Evolutionary conservation across 306 rosid species (phyloP).

Genomic region (Fagus crenata): DNA sequence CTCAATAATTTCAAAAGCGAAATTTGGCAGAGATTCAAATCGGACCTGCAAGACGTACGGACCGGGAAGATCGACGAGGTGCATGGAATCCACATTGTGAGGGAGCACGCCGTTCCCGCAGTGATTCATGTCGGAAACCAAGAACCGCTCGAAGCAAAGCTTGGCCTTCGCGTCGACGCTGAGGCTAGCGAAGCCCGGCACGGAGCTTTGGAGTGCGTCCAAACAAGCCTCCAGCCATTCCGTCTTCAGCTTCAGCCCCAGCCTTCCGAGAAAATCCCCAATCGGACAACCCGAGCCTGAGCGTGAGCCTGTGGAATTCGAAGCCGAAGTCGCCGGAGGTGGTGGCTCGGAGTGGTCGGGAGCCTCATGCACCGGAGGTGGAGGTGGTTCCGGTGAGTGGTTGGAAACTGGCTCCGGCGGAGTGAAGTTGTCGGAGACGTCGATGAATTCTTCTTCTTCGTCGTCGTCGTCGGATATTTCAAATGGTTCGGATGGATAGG

Average conservation of each 20-base stretch:
- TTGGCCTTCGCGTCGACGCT: constrained; percentile 56
- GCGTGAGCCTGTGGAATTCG: no score
- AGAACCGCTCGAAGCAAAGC: constrained; percentile 71
- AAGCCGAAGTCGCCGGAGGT: no score
- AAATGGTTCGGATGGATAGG: constrained; percentile 40
- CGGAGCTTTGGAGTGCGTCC: constrained; percentile 42
- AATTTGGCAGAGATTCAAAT: background rate
- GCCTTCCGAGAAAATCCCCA: constrained; percentile 47
- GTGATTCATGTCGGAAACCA: constrained; percentile 65
- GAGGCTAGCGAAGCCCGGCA: constrained; percentile 43
- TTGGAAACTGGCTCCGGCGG: constrained; percentile 29
- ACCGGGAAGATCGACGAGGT: constrained; percentile 68
- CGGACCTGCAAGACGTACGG: constrained; percentile 80
- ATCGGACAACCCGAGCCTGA: constrained; percentile 51
- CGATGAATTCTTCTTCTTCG: constrained; percentile 58
- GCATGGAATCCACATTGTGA: constrained; percentile 63
- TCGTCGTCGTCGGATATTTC: constrained; percentile 51
- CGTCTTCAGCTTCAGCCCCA: constrained; percentile 56
- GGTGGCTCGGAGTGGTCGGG: no score
- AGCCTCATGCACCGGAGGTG: no score
- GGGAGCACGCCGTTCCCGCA: constrained; percentile 73
- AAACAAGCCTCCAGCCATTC: constrained; percentile 63
- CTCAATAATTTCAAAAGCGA: background rate
- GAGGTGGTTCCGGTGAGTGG: background rate
- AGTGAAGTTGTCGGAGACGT: constrained; percentile 56